Evolutionary conservation across 495 filamentous ascomycete genomes (phyloP).

Genomic region (Aspergillus ostianus): DNA sequence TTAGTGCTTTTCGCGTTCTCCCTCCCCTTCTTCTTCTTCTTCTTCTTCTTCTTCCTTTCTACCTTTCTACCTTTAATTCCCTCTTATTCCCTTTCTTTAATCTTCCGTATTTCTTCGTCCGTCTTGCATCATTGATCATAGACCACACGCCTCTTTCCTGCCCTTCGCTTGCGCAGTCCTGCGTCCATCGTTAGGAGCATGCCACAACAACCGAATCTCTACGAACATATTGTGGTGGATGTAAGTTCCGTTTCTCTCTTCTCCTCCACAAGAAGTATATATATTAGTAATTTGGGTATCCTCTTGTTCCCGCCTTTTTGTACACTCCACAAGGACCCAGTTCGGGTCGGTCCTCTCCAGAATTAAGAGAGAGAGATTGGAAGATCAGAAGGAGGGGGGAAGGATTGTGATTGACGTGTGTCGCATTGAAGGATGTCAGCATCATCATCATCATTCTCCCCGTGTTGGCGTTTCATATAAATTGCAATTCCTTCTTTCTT

Average conservation of each 20-base stretch:
- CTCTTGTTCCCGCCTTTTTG: not conserved
- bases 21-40: slow-evolving; percentile 2
- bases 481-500: not conserved
- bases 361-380: not conserved
- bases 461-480: not conserved
- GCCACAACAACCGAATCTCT: slow-evolving; percentile 33
- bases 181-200: slow-evolving; percentile 17
- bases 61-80: no score
- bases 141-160: slow-evolving; percentile 7
- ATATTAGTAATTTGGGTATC: not conserved
- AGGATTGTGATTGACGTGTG: no score
- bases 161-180: no score
- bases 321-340: not conserved
- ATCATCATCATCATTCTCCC: not conserved
- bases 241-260: slow-evolving; percentile 25
- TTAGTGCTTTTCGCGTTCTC: slow-evolving; percentile 1
- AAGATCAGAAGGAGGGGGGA: not conserved
- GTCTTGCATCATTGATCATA: not conserved
- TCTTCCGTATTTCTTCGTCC: not conserved
- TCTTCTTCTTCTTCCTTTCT: no score
- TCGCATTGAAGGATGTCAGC: no score
- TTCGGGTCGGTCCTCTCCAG: not conserved
- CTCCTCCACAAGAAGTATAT: not conserved
- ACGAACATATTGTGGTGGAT: slow-evolving; percentile 41
- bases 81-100: slow-evolving; percentile 2